Conservation (phyloP, 805 yeast genomes). For the Candida silvicultrix region DNA sequence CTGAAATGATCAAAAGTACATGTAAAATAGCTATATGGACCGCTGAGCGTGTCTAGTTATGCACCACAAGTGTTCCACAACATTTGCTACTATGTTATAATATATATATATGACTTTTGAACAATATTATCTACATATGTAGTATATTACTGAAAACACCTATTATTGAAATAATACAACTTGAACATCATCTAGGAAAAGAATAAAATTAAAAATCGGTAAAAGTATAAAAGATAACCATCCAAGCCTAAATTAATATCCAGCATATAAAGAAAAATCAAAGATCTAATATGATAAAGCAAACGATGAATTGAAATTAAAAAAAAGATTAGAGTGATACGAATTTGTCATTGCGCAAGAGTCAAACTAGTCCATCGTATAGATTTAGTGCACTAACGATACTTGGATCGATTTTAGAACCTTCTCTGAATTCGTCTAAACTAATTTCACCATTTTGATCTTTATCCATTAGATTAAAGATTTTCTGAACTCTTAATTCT, state of each 20-base stretch:
- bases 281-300: too few relatives aligned
- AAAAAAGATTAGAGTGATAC: too few relatives aligned
- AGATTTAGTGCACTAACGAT: constrained; percentile 71
- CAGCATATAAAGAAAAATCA: too few relatives aligned
- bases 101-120: background rate
- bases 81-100: too few relatives aligned
- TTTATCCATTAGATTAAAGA: constrained; percentile 69
- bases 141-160: background rate
- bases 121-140: background rate
- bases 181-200: too few relatives aligned
- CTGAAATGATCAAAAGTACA: constrained; percentile 78
- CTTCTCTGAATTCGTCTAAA: constrained; percentile 79
- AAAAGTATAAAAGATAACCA: too few relatives aligned
- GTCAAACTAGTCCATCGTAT: constrained; percentile 71
- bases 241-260: too few relatives aligned
- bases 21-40: constrained; percentile 88
- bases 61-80: too few relatives aligned
- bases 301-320: background rate
- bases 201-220: too few relatives aligned
- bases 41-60: constrained; percentile 82
- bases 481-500: constrained; percentile 75
- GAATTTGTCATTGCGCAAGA: background rate
- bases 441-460: constrained; percentile 63
- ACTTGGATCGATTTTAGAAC: constrained; percentile 72
- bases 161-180: background rate